Conservation (phyloP, 2,329 filamentous ascomycete species). For the Trichoderma pleuroti region DNA sequence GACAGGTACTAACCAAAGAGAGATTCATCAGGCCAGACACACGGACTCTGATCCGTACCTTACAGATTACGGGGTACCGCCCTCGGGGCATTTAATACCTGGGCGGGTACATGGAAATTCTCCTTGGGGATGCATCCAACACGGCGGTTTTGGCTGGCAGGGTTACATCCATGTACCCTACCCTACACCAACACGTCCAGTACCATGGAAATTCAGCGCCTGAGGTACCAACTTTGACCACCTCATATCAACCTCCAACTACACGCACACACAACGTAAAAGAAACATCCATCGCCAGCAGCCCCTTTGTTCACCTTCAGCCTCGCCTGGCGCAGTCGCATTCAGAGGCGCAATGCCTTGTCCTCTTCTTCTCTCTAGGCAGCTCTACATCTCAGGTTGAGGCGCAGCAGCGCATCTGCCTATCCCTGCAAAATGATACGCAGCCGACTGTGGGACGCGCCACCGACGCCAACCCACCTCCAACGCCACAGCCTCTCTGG, state of each 20-base stretch:
- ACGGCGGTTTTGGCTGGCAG: not conserved
- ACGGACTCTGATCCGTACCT: not conserved
- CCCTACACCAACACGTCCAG: not conserved
- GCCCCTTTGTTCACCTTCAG: not conserved
- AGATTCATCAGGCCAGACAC: not conserved
- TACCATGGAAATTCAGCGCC: not conserved
- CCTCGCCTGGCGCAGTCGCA: not conserved
- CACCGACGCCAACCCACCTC: not conserved
- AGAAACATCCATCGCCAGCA: not conserved
- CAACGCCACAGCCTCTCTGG: not conserved
- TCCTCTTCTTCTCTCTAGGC: not conserved
- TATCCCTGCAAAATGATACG: conserved; percentile 4
- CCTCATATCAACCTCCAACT: not conserved
- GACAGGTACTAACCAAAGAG: not conserved
- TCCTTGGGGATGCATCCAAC: not conserved
- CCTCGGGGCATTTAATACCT: not conserved
- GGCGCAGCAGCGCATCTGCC: not conserved
- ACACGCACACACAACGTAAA: not conserved
- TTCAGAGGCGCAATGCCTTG: not conserved
- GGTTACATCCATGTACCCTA: too few species aligned
- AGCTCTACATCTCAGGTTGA: not conserved
- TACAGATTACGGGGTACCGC: not conserved
- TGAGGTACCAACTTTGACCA: not conserved
- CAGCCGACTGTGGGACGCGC: not conserved
- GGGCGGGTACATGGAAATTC: not conserved